Evolutionary conservation across 441 rosid genomes (phyloP).

Genomic region (Isatis lusitanica): DNA sequence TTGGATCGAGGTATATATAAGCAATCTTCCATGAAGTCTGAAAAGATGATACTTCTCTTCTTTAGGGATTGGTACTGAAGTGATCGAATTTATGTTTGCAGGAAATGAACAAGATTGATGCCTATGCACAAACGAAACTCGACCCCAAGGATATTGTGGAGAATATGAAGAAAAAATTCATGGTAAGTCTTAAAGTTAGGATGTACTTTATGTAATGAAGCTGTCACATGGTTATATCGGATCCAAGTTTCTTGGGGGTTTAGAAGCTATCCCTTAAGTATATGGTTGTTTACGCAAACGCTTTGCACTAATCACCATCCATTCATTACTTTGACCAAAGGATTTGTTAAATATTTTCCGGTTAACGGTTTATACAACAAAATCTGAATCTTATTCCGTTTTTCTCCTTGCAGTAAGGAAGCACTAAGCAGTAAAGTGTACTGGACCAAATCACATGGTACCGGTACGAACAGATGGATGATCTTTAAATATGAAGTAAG

Average conservation of each 20-base stretch:
- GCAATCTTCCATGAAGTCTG: neutral
- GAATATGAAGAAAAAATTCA: constrained; percentile 44
- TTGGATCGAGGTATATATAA: constrained; percentile 68
- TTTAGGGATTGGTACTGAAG: neutral
- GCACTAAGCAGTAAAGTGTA: constrained; percentile 10
- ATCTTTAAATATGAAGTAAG: constrained; percentile 11
- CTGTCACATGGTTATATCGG: neutral
- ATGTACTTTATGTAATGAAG: neutral
- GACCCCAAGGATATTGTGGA: constrained; percentile 51
- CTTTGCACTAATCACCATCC: too few species aligned
- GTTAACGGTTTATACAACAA: neutral
- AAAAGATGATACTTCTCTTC: neutral
- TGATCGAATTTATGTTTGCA: constrained; percentile 30
- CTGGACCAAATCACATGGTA: too few species aligned
- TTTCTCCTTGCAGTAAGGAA: constrained; percentile 31
- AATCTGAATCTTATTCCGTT: neutral
- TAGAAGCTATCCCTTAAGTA: neutral
- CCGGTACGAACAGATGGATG: neutral
- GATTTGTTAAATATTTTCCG: too few species aligned
- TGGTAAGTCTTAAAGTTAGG: constrained; percentile 40
- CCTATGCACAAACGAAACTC: constrained; percentile 62
- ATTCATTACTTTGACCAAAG: too few species aligned
- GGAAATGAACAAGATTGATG: constrained; percentile 79
- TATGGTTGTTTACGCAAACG: neutral
- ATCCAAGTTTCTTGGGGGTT: neutral